A percentile compares a stretch with the other conserved stretches of the same genome.
These are phyloP conservation scores for Musa acuminata DNA, from an alignment of 176 grass and related monocot genomes.

Conservation along the genomic window DNA sequence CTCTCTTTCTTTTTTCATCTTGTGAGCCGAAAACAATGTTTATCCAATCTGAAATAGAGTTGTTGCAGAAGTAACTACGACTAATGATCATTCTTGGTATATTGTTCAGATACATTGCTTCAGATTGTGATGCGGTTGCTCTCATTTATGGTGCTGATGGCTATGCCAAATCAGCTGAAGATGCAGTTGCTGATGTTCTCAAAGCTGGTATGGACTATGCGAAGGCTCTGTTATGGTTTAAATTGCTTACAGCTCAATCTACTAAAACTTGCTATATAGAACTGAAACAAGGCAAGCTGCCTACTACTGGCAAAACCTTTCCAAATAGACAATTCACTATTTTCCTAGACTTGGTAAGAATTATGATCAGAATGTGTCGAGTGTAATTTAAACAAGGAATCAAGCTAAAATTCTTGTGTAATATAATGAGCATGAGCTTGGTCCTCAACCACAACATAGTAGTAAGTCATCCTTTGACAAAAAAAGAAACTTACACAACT, in stretches of 20 bases:
- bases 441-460: too few relatives aligned
- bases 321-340: too few relatives aligned
- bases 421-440: too few relatives aligned
- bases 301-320: too few relatives aligned
- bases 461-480: too few relatives aligned
- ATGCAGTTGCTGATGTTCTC: conserved; percentile 84
- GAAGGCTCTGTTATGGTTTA: background rate
- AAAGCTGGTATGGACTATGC: conserved; percentile 54
- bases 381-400: too few relatives aligned
- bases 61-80: background rate
- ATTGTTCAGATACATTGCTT: conserved; percentile 63
- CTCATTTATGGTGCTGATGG: conserved; percentile 54
- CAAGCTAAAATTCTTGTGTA: too few relatives aligned
- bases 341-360: too few relatives aligned
- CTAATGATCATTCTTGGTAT: conserved; percentile 25
- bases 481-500: too few relatives aligned
- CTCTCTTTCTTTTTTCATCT: background rate
- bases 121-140: conserved; percentile 79
- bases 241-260: background rate
- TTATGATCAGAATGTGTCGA: too few relatives aligned
- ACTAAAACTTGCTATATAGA: too few relatives aligned
- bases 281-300: too few relatives aligned
- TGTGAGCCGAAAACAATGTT: background rate
- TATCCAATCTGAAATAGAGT: background rate
- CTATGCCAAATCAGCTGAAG: conserved; percentile 67